Percentiles rank a stretch among this genome's conserved stretches.
These are phyloP conservation scores for Chrysanthemum makinoi DNA, from an alignment of 129 eudicot genomes.

Conservation along the genomic window DNA sequence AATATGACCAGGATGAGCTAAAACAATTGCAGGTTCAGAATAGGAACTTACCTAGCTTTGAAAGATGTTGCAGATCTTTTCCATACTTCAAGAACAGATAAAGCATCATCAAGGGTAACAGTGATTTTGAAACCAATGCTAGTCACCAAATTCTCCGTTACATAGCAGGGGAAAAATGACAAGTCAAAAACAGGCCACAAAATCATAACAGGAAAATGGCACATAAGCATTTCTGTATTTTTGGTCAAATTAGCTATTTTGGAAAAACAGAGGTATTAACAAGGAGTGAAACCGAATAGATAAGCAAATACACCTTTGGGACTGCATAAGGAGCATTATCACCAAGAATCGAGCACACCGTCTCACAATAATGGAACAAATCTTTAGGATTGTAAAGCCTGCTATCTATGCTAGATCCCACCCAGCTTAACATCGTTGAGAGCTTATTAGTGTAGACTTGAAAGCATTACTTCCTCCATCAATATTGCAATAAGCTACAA, in stretches of 20 bases:
- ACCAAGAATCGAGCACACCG: conserved; percentile 66
- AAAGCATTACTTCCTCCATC: conserved; percentile 38
- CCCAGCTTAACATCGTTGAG: conserved; percentile 60
- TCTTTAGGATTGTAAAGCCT: conserved; percentile 61
- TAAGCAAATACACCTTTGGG: conserved; percentile 53
- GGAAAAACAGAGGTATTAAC: no score
- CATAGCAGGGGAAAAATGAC: neutral
- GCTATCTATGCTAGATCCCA: conserved; percentile 51
- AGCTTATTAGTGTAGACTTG: conserved; percentile 46
- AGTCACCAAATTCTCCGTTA: conserved; percentile 57
- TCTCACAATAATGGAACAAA: conserved; percentile 63
- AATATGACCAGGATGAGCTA: no score
- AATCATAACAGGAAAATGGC: neutral
- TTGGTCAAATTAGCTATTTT: no score
- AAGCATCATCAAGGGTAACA: conserved; percentile 62
- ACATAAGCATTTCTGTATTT: neutral
- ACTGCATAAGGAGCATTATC: conserved; percentile 63
- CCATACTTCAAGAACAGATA: conserved; percentile 61
- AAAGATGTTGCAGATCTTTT: conserved; percentile 51
- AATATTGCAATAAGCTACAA: conserved; percentile 38
- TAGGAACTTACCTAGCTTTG: conserved; percentile 57
- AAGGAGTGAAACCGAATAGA: neutral
- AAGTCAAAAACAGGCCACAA: neutral
- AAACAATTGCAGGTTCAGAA: no score
- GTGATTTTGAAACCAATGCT: conserved; percentile 66